phyloP scores from a whole-genome alignment of 306 rosid genomes.

The Canavalia ensiformis region DNA sequence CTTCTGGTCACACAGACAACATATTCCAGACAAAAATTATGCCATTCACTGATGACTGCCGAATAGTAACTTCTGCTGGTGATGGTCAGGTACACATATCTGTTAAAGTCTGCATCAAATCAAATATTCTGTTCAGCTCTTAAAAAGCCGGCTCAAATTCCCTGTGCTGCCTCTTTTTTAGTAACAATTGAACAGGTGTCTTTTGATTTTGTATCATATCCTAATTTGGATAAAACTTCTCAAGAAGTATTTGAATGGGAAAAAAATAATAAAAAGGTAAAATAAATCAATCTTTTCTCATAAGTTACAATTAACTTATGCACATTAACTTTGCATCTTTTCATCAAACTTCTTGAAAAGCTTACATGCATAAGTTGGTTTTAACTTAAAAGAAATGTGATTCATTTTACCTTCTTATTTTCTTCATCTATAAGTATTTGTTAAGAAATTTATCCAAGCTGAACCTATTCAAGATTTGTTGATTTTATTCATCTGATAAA shows the following conservation, averaged over 20 bases:
- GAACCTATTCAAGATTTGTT: neutral
- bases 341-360: too few species aligned
- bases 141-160: constrained; percentile 5
- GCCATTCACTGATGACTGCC: constrained; percentile 60
- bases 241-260: too few species aligned
- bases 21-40: constrained; percentile 62
- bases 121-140: neutral
- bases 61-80: constrained; percentile 64
- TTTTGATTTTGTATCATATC: constrained; percentile 3
- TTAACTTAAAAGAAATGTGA: too few species aligned
- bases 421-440: too few species aligned
- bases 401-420: too few species aligned
- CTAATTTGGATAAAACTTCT: too few species aligned
- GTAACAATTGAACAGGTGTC: neutral
- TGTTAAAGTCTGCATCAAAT: neutral
- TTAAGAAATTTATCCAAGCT: too few species aligned
- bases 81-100: constrained; percentile 64
- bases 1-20: constrained; percentile 61
- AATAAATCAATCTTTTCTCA: too few species aligned
- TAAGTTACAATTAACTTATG: too few species aligned
- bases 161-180: neutral
- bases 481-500: constrained; percentile 7
- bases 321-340: too few species aligned
- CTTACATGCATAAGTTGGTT: too few species aligned
- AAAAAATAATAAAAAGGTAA: too few species aligned